Evolutionary conservation across 352 stramenopile genomes (phyloP).

Genomic region (Phytophthora pseudosyringae): DNA sequence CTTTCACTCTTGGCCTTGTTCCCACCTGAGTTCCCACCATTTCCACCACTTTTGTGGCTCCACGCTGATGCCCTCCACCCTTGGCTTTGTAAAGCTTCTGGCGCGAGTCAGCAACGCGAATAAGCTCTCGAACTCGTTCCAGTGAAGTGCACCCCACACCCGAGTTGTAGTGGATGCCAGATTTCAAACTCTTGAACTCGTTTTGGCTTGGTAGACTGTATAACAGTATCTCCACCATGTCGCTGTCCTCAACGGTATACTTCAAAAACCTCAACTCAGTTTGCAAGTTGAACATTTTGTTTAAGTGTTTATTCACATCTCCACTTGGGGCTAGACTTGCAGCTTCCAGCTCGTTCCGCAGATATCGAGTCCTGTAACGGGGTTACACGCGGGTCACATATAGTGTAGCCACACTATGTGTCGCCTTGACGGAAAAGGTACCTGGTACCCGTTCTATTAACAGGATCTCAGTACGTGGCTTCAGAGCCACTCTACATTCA

Average conservation of each 20-base stretch:
- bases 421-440: too few relatives aligned
- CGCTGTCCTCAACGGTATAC: conserved; percentile 15
- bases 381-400: too few relatives aligned
- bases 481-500: too few relatives aligned
- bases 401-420: too few relatives aligned
- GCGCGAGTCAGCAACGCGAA: not conserved
- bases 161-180: conserved; percentile 2
- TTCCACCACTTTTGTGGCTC: not conserved
- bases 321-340: not conserved
- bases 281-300: conserved; percentile 18
- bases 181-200: conserved; percentile 12
- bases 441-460: too few relatives aligned
- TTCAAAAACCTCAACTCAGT: conserved; percentile 6
- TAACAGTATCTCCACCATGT: conserved; percentile 16
- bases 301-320: conserved; percentile 15
- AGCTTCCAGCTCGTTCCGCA: conserved; percentile 1
- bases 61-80: not conserved
- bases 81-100: not conserved
- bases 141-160: not conserved
- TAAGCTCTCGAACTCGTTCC: not conserved
- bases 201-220: conserved; percentile 1
- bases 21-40: not conserved
- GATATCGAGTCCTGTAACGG: not conserved
- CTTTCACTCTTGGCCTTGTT: not conserved
- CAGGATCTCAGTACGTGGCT: too few relatives aligned